Evolutionary conservation across 257 asterid genomes (phyloP).

Genomic region (Solanum chiquidenum): DNA sequence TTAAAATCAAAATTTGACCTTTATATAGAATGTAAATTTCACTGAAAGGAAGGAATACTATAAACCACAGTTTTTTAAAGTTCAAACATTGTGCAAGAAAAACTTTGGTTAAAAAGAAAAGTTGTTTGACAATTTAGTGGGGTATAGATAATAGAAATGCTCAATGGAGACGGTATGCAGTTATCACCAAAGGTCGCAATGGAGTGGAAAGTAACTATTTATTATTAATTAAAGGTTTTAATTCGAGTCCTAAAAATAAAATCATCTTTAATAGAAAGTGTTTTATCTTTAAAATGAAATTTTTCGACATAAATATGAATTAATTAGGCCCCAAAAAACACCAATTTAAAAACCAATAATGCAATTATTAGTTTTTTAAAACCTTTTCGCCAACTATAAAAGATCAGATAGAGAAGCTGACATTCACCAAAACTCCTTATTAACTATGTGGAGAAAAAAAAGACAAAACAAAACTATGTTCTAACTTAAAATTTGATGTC

Average conservation of each 20-base stretch:
- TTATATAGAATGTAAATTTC: too few relatives aligned
- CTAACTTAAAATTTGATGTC: neutral
- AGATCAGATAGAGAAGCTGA: neutral
- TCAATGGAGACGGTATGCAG: neutral
- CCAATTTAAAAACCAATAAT: neutral
- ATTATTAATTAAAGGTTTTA: too few relatives aligned
- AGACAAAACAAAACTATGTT: neutral
- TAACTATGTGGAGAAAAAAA: neutral
- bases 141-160: neutral
- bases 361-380: neutral
- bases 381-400: neutral
- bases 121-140: neutral
- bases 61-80: neutral
- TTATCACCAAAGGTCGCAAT: too few relatives aligned
- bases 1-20: too few relatives aligned
- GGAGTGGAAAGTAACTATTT: too few relatives aligned
- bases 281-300: too few relatives aligned
- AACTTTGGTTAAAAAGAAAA: neutral
- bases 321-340: too few relatives aligned
- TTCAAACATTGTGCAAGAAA: neutral
- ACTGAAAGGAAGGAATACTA: neutral
- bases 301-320: too few relatives aligned
- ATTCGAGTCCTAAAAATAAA: too few relatives aligned
- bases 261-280: too few relatives aligned
- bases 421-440: neutral